Conservation (phyloP, 768 basidiomycete genomes). For the Agaricus blazei region DNA sequence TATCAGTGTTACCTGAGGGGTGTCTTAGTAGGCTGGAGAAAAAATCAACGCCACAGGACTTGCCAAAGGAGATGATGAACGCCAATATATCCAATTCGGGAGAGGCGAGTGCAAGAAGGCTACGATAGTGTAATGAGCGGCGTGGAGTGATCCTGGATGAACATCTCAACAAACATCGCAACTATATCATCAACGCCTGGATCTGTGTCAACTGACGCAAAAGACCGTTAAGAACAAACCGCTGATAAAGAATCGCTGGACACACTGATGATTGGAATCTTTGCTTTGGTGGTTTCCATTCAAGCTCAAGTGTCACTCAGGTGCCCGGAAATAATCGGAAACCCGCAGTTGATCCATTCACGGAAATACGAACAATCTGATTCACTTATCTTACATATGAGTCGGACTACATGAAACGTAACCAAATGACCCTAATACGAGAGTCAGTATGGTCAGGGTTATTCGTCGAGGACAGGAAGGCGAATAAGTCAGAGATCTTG, state of each 20-base stretch:
- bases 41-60: conserved; percentile 15
- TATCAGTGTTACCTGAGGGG: conserved; percentile 63
- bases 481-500: conserved; percentile 70
- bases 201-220: conserved; percentile 68
- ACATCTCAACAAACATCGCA: conserved; percentile 52
- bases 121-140: conserved; percentile 19
- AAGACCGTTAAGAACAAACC: background rate
- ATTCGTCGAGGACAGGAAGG: conserved; percentile 3
- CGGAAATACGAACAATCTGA: background rate
- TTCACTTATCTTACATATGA: too few relatives aligned
- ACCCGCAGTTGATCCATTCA: background rate
- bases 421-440: background rate
- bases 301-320: background rate
- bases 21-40: background rate
- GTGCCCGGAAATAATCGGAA: background rate
- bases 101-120: conserved; percentile 73
- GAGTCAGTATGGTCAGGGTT: background rate
- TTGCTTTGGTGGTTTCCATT: conserved; percentile 12
- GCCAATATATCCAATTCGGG: conserved; percentile 81
- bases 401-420: background rate
- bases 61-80: conserved; percentile 73
- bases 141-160: background rate
- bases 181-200: conserved; percentile 82
- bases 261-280: conserved; percentile 67
- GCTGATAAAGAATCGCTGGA: background rate